phyloP scores from a whole-genome alignment of 2,329 filamentous ascomycete species.

The Fusarium begoniae region DNA sequence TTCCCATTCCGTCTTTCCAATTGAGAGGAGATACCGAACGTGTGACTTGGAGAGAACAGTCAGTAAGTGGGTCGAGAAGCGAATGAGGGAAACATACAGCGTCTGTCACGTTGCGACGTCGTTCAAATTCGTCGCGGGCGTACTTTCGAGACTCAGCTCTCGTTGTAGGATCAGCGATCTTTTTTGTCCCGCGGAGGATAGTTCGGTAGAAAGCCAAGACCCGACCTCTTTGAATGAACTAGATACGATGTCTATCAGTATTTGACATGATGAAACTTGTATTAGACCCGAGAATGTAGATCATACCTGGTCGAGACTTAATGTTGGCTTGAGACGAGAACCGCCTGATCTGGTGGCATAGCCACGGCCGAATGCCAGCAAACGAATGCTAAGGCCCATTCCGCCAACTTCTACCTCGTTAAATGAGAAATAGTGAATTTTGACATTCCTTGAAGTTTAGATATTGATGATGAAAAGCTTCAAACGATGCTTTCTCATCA shows the following conservation, averaged over 20 bases:
- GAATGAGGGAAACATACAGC: constrained; percentile 53
- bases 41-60: constrained; percentile 55
- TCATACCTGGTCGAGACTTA: constrained; percentile 68
- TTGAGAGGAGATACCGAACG: constrained; percentile 70
- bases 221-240: constrained; percentile 68
- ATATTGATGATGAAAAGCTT: constrained; percentile 30
- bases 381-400: constrained; percentile 41
- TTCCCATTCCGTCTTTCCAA: constrained; percentile 73
- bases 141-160: constrained; percentile 65
- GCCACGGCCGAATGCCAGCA: constrained; percentile 46
- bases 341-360: constrained; percentile 46
- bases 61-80: constrained; percentile 7
- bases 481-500: constrained; percentile 15
- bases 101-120: constrained; percentile 65
- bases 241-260: constrained; percentile 6
- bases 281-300: neutral
- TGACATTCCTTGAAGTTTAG: constrained; percentile 7
- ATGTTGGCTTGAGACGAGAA: constrained; percentile 48
- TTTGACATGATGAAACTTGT: neutral
- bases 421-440: neutral
- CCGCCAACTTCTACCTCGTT: constrained; percentile 36
- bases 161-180: constrained; percentile 61
- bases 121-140: constrained; percentile 69
- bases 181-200: constrained; percentile 63
- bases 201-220: constrained; percentile 66